phyloP scores from a whole-genome alignment of 768 basidiomycete genomes.

The Pleurotus giganteus region DNA sequence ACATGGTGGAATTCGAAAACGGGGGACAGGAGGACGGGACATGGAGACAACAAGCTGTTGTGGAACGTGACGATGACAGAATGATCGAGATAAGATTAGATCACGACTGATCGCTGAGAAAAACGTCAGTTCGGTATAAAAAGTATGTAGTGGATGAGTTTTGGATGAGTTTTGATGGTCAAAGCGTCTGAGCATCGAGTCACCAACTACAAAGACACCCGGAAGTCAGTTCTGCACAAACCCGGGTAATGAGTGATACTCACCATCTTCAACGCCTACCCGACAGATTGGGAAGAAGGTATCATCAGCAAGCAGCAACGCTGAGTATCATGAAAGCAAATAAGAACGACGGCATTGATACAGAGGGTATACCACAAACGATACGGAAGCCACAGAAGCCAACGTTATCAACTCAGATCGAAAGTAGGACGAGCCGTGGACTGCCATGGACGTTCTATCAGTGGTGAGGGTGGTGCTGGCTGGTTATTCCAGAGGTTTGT shows the following conservation, averaged over 20 bases:
- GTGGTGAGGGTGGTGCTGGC: slow-evolving; percentile 36
- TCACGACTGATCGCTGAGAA: background rate
- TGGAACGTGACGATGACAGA: background rate
- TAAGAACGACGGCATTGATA: slow-evolving; percentile 9
- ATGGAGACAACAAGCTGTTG: background rate
- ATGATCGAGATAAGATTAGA: slow-evolving; percentile 5
- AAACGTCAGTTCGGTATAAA: no score
- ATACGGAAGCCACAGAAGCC: slow-evolving; percentile 13
- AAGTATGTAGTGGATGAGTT: no score
- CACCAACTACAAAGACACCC: background rate
- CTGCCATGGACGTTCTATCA: slow-evolving; percentile 46
- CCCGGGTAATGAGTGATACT: no score
- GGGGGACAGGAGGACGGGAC: background rate
- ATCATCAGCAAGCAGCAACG: no score
- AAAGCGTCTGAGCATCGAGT: background rate
- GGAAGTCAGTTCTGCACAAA: no score
- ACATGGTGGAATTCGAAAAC: slow-evolving; percentile 18
- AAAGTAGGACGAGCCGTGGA: slow-evolving; percentile 32
- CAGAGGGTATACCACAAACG: slow-evolving; percentile 12
- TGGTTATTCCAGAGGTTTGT: slow-evolving; percentile 37
- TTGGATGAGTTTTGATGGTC: no score
- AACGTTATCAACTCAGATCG: slow-evolving; percentile 37
- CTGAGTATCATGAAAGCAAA: background rate
- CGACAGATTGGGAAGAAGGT: no score
- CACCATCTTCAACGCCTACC: no score